These are phyloP conservation scores for Arthrobotrys conoides DNA, from an alignment of 2,329 filamentous ascomycete species.

Conservation along the genomic window DNA sequence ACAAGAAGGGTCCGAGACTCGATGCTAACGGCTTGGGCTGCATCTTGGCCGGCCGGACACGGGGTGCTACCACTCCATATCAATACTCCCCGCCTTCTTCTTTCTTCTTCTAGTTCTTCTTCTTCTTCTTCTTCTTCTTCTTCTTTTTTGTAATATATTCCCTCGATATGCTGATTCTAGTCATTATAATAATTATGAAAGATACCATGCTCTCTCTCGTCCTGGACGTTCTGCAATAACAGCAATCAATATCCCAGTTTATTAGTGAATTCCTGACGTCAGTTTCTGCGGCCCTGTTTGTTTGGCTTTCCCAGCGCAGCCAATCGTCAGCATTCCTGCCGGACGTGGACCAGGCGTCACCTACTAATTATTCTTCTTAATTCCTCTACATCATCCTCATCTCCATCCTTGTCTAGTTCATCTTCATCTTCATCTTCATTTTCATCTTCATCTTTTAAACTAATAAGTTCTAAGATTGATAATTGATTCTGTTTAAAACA, in stretches of 20 bases:
- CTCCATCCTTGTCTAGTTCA: too few species aligned
- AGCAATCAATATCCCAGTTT: too few species aligned
- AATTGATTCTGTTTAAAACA: neutral
- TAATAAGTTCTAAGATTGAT: too few species aligned
- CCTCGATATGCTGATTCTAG: too few species aligned
- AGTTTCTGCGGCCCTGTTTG: slow-evolving; percentile 8
- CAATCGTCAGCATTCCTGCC: slow-evolving; percentile 44
- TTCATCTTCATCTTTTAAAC: too few species aligned
- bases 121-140: too few species aligned
- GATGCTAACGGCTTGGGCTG: slow-evolving; percentile 7
- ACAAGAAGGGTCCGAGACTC: too few species aligned
- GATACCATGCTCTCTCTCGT: too few species aligned
- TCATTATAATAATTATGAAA: too few species aligned
- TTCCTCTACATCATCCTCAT: too few species aligned
- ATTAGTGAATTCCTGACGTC: slow-evolving; percentile 2
- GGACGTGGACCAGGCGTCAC: slow-evolving; percentile 24
- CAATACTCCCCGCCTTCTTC: neutral
- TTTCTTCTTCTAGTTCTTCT: too few species aligned
- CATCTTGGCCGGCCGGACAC: slow-evolving; percentile 24
- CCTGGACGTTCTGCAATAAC: too few species aligned
- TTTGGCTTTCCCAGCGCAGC: neutral
- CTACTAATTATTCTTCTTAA: neutral
- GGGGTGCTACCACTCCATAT: neutral
- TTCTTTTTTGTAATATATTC: neutral
- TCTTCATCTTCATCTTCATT: neutral